Percentiles rank a stretch among this genome's conserved stretches.
These are phyloP conservation scores for Geotrichum citri-aurantii DNA, from an alignment of 1,139 yeast genomes.

Conservation along the genomic window DNA sequence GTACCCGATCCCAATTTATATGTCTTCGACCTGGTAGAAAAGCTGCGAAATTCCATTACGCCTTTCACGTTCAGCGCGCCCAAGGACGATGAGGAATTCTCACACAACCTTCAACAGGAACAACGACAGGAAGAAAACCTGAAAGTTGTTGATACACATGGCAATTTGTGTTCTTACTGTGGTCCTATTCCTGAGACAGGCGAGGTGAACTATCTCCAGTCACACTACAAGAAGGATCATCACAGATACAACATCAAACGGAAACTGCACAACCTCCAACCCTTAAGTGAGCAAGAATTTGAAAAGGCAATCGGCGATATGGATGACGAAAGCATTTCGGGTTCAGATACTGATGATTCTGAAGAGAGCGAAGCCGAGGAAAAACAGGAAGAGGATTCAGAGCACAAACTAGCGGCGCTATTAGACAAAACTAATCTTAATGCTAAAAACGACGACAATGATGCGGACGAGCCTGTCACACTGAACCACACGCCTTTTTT, in stretches of 20 bases:
- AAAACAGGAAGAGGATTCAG: constrained; percentile 33
- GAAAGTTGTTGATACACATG: constrained; percentile 2
- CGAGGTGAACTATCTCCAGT: constrained; percentile 28
- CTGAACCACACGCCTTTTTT: constrained; percentile 17
- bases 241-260: constrained; percentile 60
- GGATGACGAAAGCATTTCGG: constrained; percentile 51
- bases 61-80: constrained; percentile 8
- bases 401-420: constrained; percentile 24
- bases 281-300: constrained; percentile 55
- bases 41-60: constrained; percentile 4
- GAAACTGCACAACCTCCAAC: constrained; percentile 41
- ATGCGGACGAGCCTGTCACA: constrained; percentile 5
- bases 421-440: constrained; percentile 11
- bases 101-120: neutral
- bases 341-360: constrained; percentile 30
- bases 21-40: constrained; percentile 14
- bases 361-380: constrained; percentile 25
- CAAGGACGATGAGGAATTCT: neutral
- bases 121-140: neutral
- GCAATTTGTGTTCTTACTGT: constrained; percentile 14
- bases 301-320: constrained; percentile 49
- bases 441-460: constrained; percentile 1
- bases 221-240: constrained; percentile 57
- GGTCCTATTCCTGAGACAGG: constrained; percentile 13
- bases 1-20: constrained; percentile 15